A percentile compares a stretch with the other conserved stretches of the same genome.
phyloP scores from a whole-genome alignment of 768 basidiomycete species.

The Kwoniella shandongensis region DNA sequence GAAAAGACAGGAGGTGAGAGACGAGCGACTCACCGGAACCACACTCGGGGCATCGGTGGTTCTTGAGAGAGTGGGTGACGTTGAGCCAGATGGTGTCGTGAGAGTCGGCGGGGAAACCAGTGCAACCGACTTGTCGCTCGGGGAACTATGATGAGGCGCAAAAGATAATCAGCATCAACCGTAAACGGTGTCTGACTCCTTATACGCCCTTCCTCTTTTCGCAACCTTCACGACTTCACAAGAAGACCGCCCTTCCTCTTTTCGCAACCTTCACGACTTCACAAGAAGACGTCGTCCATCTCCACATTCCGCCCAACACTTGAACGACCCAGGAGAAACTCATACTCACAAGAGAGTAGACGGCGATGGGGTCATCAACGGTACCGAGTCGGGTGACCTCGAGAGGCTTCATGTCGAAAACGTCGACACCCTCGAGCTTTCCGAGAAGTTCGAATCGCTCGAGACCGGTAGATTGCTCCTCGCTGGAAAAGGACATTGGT shows the following conservation, averaged over 20 bases:
- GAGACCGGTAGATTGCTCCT: constrained; percentile 90
- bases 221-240: too few species aligned
- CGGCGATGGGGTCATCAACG: constrained; percentile 77
- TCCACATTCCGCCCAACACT: too few species aligned
- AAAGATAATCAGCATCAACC: too few species aligned
- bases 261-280: too few species aligned
- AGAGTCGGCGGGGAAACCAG: constrained; percentile 90
- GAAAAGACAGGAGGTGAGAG: too few species aligned
- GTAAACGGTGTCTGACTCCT: neutral
- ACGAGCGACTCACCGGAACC: constrained; percentile 79
- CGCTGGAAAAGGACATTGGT: constrained; percentile 38
- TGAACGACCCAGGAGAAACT: too few species aligned
- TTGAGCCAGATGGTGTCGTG: constrained; percentile 88
- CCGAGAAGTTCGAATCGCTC: constrained; percentile 92
- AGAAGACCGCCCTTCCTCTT: too few species aligned
- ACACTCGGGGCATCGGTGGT: constrained; percentile 82
- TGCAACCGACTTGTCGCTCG: constrained; percentile 83
- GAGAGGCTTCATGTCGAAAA: constrained; percentile 85
- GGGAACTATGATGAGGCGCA: constrained; percentile 60
- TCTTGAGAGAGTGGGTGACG: constrained; percentile 62
- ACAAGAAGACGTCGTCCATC: too few species aligned
- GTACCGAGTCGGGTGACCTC: constrained; percentile 85
- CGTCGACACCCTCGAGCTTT: constrained; percentile 79
- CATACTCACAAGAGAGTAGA: constrained; percentile 78
- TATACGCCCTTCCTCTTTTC: neutral